Evolutionary conservation across 371 early-diverging fungal genomes (phyloP), one percentile per base, ranked within the genome.

Genomic region (Astathelohania contejeani): DNA sequence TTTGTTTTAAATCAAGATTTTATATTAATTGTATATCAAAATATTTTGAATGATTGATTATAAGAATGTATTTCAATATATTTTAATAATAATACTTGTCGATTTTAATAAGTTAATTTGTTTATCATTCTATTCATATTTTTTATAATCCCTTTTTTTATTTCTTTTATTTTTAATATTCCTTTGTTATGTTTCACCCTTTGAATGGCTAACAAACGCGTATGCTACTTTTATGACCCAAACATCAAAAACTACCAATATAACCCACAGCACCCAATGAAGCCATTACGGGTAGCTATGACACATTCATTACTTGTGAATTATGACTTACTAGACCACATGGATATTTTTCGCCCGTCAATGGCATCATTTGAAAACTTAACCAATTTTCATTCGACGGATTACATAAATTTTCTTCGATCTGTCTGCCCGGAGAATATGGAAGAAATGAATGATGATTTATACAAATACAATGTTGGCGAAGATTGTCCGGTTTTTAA

Each of bases 331-430:
- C 49, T 63, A 29, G 58, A 63, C 7, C 48, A 76, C 42, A 73
- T 73, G 73, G 72, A 73, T 52, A 51, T 73, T 9, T 42, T 53
- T 39, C 77, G 82, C 66, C 88, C 89, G 2, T 74, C 71, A 20
- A 81, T 87, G n/a, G 91, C 91, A 35, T 85, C 86, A 23, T 78
- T 80, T 47, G 77, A 79, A 49, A 86, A 97, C 78, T 84, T 99
- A 82, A 90, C 90, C 4, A 84, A 85, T 58, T 99, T 96, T 69
- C 99, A 99, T 72, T 82, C 93, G 12, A 87, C 90, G 69, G 97
- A 96, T 63, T 99, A 99, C 69, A 86, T 99, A 58, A 86, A 92
- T 63, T 97, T 94, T 71, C 76, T 99, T 52, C 76, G 82, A 27
- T 80, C 83, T 49, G 88, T 94, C 0, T 85, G 87, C 0, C 88